Base-by-base conservation (phyloP, 2,329 filamentous ascomycete species). In the Fusarium sp. region DNA sequence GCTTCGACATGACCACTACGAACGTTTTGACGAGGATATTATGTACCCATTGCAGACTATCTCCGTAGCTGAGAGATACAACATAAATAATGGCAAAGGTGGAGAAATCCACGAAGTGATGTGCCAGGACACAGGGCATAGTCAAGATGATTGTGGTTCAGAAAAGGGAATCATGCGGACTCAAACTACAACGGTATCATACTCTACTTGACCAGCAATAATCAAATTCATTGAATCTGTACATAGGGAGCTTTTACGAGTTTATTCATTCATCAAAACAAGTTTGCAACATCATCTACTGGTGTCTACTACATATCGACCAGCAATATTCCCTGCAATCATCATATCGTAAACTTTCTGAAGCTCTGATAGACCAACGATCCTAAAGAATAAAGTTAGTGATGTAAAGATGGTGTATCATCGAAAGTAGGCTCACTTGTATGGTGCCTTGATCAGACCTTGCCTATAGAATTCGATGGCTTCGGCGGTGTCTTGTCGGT, bases 391-490 rank as follows among this genome's bases (percentile, higher is more conserved):
- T 4, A 28, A 28, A 9, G 50, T 73, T 6, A 73, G 71, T 33
- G 3, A 10, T 15, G 7, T 4, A 11, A 8, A 30, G 2, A 2
- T 10, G 1, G 1, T 10, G n/a, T 20, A 13, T 4, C 0, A 2
- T 8, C 15, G 0, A 1, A 6, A 4, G 6, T 11, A 10, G 1
- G 30, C 66, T 36, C 34, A 70, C 71, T 97, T 95, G 86, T 86
- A 94, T 2, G 94, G 94, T 7, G 89, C 88, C 78, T 94, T 91
- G 85, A 97, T 93, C 58, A 94, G 81, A 15, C 94, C 94, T 20
- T 91, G 86, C 59, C 86, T 83, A 83, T 89, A 97, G 82, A 97
- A 97, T 67, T 97, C 93, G 65, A 97, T 85, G 1, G 94, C 94
- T 82, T 97, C 94, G 51, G 89, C 88, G 1, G 89, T 91, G 77